A percentile compares a stretch with the other conserved stretches of the same genome.
Conservation (phyloP, 2,329 filamentous ascomycete species). For the Nemania diffusa region DNA sequence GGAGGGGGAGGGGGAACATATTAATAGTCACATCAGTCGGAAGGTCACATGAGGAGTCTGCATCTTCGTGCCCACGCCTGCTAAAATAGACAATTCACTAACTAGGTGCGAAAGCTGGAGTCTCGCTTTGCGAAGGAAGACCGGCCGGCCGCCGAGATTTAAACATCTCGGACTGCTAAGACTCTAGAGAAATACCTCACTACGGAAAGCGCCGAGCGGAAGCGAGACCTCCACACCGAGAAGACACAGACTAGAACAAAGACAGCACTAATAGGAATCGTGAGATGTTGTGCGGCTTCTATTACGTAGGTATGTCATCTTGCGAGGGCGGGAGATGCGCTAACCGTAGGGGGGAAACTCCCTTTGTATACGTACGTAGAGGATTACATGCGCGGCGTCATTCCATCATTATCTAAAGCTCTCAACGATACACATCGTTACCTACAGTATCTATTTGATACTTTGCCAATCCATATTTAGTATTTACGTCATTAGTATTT, state of each 20-base stretch:
- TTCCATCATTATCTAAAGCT: background rate
- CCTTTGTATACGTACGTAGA: background rate
- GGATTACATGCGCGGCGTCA: background rate
- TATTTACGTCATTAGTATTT: background rate
- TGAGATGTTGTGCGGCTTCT: background rate
- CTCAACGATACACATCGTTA: background rate
- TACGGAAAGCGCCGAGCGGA: conserved; percentile 8
- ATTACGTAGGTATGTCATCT: background rate
- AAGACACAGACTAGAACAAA: background rate
- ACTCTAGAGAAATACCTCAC: background rate
- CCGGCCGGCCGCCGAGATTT: conserved; percentile 19
- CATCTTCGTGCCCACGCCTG: background rate
- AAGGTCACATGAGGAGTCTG: conserved; percentile 2
- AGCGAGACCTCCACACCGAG: background rate
- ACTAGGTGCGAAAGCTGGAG: background rate
- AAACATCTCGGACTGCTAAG: background rate
- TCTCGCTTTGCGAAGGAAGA: conserved; percentile 18
- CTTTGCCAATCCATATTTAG: background rate
- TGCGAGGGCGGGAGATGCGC: background rate
- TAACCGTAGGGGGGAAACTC: too few species aligned
- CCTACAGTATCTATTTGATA: background rate
- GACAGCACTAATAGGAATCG: background rate
- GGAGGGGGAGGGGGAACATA: background rate
- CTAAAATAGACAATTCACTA: conserved; percentile 3
- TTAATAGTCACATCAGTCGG: conserved; percentile 1